Evolutionary conservation across 1,284 basidiomycete species (phyloP), one percentile per base, ranked within the genome.

Genomic region (Coriolopsis trogii): DNA sequence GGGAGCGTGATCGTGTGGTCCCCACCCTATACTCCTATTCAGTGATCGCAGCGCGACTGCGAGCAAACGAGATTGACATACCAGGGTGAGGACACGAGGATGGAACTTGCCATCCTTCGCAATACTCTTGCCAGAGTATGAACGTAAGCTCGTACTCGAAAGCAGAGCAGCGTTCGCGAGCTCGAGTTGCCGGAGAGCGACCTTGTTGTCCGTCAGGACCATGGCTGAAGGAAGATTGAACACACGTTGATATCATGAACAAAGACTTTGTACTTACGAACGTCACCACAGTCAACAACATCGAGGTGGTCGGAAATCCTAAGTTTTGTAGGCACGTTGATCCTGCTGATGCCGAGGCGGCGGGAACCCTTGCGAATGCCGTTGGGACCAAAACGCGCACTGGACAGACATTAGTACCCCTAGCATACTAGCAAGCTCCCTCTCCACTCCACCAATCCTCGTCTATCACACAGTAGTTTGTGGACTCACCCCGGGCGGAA

Each of bases 1-100:
- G 73, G 72, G 0, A 74, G 65, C 1, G 71, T 71, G 54, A 75
- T 70, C 24, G 72, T 71, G 59, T 74, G 73, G 44, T 75, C 73
- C 10, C 73, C 73, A 15, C 73, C 73, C 65, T 66, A 23, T 38
- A 13, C 29, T 2, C 20, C 9, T 41, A 24, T 18, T 20, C 15
- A 25, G 10, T 4, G 6, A 43, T 7, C 52, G 34, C 10, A 46
- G 39, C 30, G 21, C 3, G 16, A 16, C 12, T 29, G 12, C 23
- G 16, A 21, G 29, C 10, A 21, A 40, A 23, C 5, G 18, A 9
- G 0, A n/a, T n/a, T n/a, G n/a, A 42, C 60, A 21, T 51, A 67
- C 68, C 7, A 74, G 62, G 1, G 72, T 70, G 41, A 75, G 51
- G 12, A 75, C 66, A 6, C 69, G 64, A 12, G 69, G 68, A 43